phyloP scores from a whole-genome alignment of 2,329 filamentous ascomycete species.

The Simplicillium sp. region DNA sequence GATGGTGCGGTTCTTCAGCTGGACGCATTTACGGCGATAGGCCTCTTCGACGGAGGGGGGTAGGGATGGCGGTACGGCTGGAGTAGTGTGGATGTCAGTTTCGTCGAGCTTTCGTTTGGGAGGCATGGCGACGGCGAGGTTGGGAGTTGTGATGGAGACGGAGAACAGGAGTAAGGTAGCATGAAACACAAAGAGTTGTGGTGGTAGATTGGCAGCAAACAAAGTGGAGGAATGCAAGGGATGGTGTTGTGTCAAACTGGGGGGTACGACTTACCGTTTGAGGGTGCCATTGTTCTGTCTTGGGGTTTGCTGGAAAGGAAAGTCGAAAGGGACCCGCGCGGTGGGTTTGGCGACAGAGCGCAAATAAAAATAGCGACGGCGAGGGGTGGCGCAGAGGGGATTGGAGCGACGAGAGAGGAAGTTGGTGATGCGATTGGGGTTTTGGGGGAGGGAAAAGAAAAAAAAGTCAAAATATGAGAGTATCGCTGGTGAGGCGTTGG shows the following conservation, averaged over 20 bases:
- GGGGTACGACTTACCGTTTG: neutral
- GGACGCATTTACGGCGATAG: conserved; percentile 93
- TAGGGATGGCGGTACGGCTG: conserved; percentile 47
- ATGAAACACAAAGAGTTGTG: conserved; percentile 1
- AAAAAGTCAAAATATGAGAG: no score
- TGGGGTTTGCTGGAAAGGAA: no score
- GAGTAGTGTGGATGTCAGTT: conserved; percentile 22
- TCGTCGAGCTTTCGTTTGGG: conserved; percentile 25
- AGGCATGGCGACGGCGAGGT: conserved; percentile 15
- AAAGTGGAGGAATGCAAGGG: neutral
- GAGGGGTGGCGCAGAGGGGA: no score
- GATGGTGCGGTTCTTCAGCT: conserved; percentile 81
- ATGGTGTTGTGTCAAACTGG: conserved; percentile 4
- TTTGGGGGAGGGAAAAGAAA: no score
- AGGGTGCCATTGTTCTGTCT: no score
- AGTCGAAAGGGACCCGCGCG: no score
- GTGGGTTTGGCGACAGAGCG: no score
- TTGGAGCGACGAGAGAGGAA: no score
- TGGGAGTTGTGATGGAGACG: neutral
- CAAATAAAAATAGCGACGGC: no score
- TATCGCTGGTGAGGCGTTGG: no score
- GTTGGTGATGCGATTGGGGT: no score
- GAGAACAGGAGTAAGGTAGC: conserved; percentile 4
- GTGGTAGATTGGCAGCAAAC: neutral
- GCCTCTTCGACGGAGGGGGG: conserved; percentile 92